phyloP scores from a whole-genome alignment of 257 asterid species.

The Solanum piurae region DNA sequence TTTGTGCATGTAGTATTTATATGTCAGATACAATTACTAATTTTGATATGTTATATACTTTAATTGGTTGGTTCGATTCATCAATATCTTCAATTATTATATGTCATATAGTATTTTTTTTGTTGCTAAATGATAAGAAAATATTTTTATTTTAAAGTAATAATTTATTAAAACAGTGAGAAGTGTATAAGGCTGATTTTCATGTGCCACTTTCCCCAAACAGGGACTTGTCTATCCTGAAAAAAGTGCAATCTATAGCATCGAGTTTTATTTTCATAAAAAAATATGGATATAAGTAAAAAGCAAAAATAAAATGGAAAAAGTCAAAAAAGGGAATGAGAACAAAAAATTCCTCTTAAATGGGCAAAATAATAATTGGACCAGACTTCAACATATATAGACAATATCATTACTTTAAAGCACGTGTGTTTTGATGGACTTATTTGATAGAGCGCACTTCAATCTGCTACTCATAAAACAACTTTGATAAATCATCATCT shows the following conservation, averaged over 20 bases:
- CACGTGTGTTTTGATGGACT: conserved; percentile 38
- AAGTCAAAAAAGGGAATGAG: not conserved
- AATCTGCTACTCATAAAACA: conserved; percentile 3
- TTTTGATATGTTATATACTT: not conserved
- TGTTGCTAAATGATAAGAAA: not conserved
- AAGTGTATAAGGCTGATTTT: not conserved
- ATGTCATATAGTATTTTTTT: too few species aligned
- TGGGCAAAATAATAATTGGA: not conserved
- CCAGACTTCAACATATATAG: conserved; percentile 2
- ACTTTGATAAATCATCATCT: conserved; percentile 9
- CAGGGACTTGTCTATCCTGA: not conserved
- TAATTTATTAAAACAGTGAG: not conserved
- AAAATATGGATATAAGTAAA: not conserved
- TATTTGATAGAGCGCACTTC: conserved; percentile 11
- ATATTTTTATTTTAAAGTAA: not conserved
- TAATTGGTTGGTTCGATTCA: not conserved
- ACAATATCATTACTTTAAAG: conserved; percentile 26
- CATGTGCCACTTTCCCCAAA: not conserved
- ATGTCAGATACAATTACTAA: not conserved
- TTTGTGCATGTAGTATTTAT: not conserved
- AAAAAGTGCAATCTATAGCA: not conserved
- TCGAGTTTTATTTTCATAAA: not conserved
- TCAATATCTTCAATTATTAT: not conserved
- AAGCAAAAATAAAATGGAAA: not conserved
- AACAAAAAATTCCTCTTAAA: not conserved